Conservation (phyloP, 805 yeast species). For the Dipodascopsis uninucleata region DNA sequence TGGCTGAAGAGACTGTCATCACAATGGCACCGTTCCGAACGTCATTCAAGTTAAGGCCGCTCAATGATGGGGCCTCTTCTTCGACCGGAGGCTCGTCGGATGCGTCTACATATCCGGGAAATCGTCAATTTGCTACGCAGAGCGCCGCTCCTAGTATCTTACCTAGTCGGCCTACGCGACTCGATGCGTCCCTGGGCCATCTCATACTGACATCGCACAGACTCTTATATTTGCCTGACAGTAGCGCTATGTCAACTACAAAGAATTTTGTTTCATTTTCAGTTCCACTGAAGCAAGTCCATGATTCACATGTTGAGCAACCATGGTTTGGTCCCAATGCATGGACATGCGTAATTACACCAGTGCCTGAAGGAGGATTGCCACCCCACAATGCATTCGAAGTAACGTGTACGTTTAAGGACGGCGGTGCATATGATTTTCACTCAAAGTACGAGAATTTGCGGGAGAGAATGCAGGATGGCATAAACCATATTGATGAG, state of each 20-base stretch:
- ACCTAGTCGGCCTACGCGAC: slow-evolving; percentile 6
- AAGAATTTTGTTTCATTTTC: slow-evolving; percentile 25
- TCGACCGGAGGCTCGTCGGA: slow-evolving; percentile 1
- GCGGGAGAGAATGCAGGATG: slow-evolving; percentile 28
- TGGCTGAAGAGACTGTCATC: slow-evolving; percentile 21
- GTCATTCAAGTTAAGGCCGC: slow-evolving; percentile 14
- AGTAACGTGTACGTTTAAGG: slow-evolving; percentile 29
- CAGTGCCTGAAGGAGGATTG: slow-evolving; percentile 31
- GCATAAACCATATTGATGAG: slow-evolving; percentile 29
- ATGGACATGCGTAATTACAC: slow-evolving; percentile 26
- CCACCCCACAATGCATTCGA: slow-evolving; percentile 19
- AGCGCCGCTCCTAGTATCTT: slow-evolving; percentile 2
- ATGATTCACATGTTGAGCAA: slow-evolving; percentile 29
- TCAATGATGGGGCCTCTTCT: slow-evolving; percentile 3
- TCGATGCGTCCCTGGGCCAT: slow-evolving; percentile 21
- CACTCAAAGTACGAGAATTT: slow-evolving; percentile 27
- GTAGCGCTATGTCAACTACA: no score
- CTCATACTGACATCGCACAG: slow-evolving; percentile 30
- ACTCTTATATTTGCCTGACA: slow-evolving; percentile 26
- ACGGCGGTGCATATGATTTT: slow-evolving; percentile 33
- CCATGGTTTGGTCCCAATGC: slow-evolving; percentile 32
- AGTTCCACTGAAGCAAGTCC: slow-evolving; percentile 24
- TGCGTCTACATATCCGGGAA: slow-evolving; percentile 13
- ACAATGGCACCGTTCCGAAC: slow-evolving; percentile 20
- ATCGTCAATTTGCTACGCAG: slow-evolving; percentile 1